Base-by-base conservation (phyloP, 305 asterid species). In the Fraxinus angustifolia region DNA sequence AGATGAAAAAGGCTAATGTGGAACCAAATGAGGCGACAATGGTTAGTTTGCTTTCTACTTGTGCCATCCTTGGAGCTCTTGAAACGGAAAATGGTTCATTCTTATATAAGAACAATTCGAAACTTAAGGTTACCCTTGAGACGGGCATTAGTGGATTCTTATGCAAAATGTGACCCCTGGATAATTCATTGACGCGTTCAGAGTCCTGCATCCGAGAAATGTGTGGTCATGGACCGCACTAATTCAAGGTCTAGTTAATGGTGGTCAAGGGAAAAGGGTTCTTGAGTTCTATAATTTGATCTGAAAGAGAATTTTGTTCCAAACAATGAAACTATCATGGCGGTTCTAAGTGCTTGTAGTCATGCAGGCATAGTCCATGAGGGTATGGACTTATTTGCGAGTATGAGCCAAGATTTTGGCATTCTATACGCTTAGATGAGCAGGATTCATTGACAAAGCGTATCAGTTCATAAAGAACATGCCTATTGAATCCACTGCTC, bases 191-290 rank as follows among this genome's bases (percentile, higher is more conserved):
- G 82, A 82, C 72, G 82, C 83, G 17, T 89, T 88, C 79, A 38
- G 79, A 14, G 77, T 42, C 73, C 60, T 84, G 87, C 87, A 86
- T 31, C 60, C 23, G 2, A 86, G 21, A 62, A 89, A 86, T 14
- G 83, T 81, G 0, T 83, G 87, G 86, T 82, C 88, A 4, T 86
- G 92, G 89, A 89, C 88, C 6, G 89, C 84, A 2, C 68, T 89
- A 17, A 86, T 87, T 73, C 91, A 86, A 83, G 90, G 90, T 65
- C 90, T 89, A 26, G 90, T 90, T 67, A 84, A 86, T 74, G 84
- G 87, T 2, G 90, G 92, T 6, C 78, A 71, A 75, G 90, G 90
- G 0, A 62, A 53, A 58, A 48, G 8, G 21, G 87, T 90, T 40
- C 85, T 86, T 1, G 48, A 68, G 65, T 86, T 75, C 82, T 86